These are phyloP conservation scores for Claviceps paspali DNA, from an alignment of 2,329 filamentous ascomycete species.

Conservation along the genomic window DNA sequence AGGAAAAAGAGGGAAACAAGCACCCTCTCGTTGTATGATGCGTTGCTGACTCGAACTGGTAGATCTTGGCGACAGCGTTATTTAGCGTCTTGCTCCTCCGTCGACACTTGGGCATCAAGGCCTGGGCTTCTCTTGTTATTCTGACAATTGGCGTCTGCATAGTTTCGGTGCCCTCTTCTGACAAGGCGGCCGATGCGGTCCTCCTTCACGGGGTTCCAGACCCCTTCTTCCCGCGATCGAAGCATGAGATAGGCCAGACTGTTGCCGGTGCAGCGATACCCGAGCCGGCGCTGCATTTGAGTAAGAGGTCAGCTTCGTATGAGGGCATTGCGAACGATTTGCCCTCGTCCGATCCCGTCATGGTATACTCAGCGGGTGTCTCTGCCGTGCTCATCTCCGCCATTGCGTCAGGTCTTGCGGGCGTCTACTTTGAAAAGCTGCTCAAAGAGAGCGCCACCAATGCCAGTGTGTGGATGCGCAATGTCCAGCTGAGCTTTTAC, in stretches of 20 bases:
- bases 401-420: constrained; percentile 66
- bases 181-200: constrained; percentile 38
- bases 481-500: constrained; percentile 89
- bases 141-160: constrained; percentile 72
- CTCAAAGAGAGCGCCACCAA: constrained; percentile 67
- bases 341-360: constrained; percentile 29
- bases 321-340: constrained; percentile 62
- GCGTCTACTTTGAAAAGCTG: constrained; percentile 82
- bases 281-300: constrained; percentile 13
- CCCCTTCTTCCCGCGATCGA: constrained; percentile 61
- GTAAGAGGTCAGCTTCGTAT: constrained; percentile 71
- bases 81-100: constrained; percentile 71
- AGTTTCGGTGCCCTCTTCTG: constrained; percentile 59
- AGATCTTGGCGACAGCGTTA: constrained; percentile 75
- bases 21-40: no score
- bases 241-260: constrained; percentile 56
- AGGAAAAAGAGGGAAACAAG: neutral
- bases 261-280: constrained; percentile 10
- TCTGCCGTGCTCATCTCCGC: constrained; percentile 65
- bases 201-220: constrained; percentile 48
- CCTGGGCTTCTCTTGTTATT: constrained; percentile 68
- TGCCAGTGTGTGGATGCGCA: constrained; percentile 81
- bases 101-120: constrained; percentile 51
- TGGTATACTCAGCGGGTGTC: constrained; percentile 70
- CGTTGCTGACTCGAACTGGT: neutral